These are phyloP conservation scores for Leccinum angustisporum DNA, from an alignment of 1,284 basidiomycete species.

Conservation along the genomic window DNA sequence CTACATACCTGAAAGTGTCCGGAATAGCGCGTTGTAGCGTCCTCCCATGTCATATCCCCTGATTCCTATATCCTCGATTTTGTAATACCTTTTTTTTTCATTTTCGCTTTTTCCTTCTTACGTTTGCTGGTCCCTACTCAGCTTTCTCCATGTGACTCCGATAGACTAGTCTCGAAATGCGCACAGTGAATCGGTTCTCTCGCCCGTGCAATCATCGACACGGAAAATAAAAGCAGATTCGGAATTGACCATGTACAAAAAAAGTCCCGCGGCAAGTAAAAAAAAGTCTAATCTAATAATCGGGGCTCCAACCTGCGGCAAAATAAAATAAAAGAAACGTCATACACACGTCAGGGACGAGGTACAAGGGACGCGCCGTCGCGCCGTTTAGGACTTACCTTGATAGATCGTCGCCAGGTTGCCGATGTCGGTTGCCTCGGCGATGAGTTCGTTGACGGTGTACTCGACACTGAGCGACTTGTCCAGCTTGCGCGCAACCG, in stretches of 20 bases:
- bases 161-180: conserved; percentile 30
- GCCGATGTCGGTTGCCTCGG: conserved; percentile 78
- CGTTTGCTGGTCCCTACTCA: conserved; percentile 18
- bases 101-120: neutral
- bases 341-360: conserved; percentile 10
- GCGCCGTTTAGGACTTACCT: conserved; percentile 46
- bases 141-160: conserved; percentile 15
- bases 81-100: conserved; percentile 33
- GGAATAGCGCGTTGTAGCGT: conserved; percentile 19
- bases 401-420: conserved; percentile 80
- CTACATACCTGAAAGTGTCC: conserved; percentile 13
- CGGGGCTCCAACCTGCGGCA: conserved; percentile 38
- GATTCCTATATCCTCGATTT: conserved; percentile 30
- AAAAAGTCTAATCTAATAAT: conserved; percentile 20
- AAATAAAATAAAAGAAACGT: neutral
- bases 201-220: conserved; percentile 12
- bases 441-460: conserved; percentile 91
- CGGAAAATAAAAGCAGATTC: neutral
- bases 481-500: conserved; percentile 81
- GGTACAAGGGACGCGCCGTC: neutral
- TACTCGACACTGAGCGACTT: conserved; percentile 87
- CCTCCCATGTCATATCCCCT: conserved; percentile 10
- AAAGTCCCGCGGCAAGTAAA: neutral
- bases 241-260: neutral
- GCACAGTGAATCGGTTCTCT: conserved; percentile 9